Base-by-base conservation (phyloP, 2,329 filamentous ascomycete genomes). In the Apiospora pterosperma region DNA sequence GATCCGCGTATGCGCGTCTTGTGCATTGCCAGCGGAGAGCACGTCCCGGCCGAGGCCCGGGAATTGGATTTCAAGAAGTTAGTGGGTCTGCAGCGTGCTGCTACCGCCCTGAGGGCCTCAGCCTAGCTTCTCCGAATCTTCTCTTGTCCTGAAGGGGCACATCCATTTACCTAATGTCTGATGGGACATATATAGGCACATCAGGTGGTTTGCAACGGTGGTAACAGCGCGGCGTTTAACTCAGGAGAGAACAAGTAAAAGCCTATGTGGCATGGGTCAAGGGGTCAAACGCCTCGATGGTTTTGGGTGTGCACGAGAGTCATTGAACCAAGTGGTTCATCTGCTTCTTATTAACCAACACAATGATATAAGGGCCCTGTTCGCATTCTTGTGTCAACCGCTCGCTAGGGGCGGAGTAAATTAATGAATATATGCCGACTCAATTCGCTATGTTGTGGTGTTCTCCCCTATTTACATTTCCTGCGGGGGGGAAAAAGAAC, bases 1-100 rank as follows among this genome's bases (percentile, higher is more conserved):
- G 92, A 97, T 75, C 84, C 86, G 63, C 91, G 93, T 69, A 99
- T 99, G 94, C 92, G 90, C 72, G 89, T 98, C 38, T 86, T 97
- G 70, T 96, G 93, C 76, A 98, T 99, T 75, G 93, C 93, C 66
- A 96, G 91, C 75, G 96, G 96, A 59, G 92, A 97, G 72, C 80
- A 87, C 68, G 87, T 90, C 82, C 87, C 87, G 11, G 73, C 77
- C 34, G 82, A 88, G 67, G 82, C 82, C 23, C 76, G 74, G 63
- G 82, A 80, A 74, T 74, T 87, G 55, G 82, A 86, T 71, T 85
- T 87, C 66, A 71, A 69, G 31, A 75, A 78, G 36, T 79, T 84
- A 63, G 72, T 85, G 55, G 16, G 34, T 16, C 36, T 60, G 36
- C 34, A 60, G 36, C 58, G 58, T 36, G 58, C 58, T 39, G 58